Evolutionary conservation across 1,284 basidiomycete species (phyloP).

Genomic region (Phylloboletellus chloephorus): DNA sequence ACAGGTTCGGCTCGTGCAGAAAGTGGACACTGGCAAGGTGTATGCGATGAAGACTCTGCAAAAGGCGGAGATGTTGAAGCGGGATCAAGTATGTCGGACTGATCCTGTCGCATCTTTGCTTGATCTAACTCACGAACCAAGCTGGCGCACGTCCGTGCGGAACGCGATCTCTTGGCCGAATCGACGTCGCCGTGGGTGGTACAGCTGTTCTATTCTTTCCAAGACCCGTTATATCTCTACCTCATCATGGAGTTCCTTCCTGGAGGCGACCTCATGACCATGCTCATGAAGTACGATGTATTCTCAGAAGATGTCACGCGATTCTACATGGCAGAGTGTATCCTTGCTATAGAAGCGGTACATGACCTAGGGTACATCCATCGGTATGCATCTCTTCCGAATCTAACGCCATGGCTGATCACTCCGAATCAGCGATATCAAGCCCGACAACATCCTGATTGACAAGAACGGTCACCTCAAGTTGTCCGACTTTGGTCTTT

Average conservation of each 20-base stretch:
- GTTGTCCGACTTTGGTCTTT: slow-evolving; percentile 96
- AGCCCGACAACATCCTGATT: slow-evolving; percentile 98
- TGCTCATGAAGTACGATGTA: slow-evolving; percentile 99
- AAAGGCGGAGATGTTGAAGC: slow-evolving; percentile 99
- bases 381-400: slow-evolving; percentile 54
- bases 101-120: neutral
- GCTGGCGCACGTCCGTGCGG: slow-evolving; percentile 98
- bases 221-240: slow-evolving; percentile 93
- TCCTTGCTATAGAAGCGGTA: slow-evolving; percentile 95
- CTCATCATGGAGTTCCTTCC: slow-evolving; percentile 99
- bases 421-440: slow-evolving; percentile 74
- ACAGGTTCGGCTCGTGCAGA: slow-evolving; percentile 92
- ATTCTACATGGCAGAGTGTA: slow-evolving; percentile 99
- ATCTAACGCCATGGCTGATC: slow-evolving; percentile 2
- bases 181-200: slow-evolving; percentile 98
- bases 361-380: slow-evolving; percentile 99
- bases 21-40: slow-evolving; percentile 95
- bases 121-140: slow-evolving; percentile 31
- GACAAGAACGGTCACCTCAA: slow-evolving; percentile 97
- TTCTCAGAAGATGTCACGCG: slow-evolving; percentile 98
- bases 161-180: slow-evolving; percentile 95
- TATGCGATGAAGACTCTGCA: slow-evolving; percentile 99
- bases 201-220: slow-evolving; percentile 97
- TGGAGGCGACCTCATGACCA: slow-evolving; percentile 96
- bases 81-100: slow-evolving; percentile 76